Evolutionary conservation across 768 basidiomycete species (phyloP).

Genomic region (Tulasnella sp.): DNA sequence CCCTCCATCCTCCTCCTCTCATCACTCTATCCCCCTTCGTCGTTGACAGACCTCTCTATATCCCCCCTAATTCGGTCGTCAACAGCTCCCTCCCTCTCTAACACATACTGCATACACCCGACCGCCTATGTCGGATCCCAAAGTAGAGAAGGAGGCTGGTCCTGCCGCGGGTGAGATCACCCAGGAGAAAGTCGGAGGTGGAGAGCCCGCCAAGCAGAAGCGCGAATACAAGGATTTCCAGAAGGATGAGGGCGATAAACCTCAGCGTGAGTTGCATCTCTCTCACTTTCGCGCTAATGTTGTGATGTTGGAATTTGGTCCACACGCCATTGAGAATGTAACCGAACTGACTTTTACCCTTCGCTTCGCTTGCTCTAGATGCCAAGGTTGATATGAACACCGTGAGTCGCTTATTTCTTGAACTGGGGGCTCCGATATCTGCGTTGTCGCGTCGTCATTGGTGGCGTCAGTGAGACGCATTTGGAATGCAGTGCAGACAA

Average conservation of each 20-base stretch:
- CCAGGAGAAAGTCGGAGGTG: neutral
- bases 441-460: neutral
- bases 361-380: slow-evolving; percentile 35
- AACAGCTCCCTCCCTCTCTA: neutral
- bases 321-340: neutral
- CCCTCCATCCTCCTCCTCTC: slow-evolving; percentile 1
- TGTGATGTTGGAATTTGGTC: neutral
- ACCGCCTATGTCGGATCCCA: slow-evolving; percentile 19
- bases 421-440: neutral
- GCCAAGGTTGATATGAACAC: slow-evolving; percentile 81
- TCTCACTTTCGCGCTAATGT: neutral
- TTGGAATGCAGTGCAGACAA: no score
- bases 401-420: slow-evolving; percentile 27
- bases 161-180: slow-evolving; percentile 13
- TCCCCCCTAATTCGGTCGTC: neutral
- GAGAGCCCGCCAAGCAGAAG: slow-evolving; percentile 31
- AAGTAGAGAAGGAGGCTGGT: slow-evolving; percentile 22
- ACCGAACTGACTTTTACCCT: neutral
- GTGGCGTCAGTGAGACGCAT: no score
- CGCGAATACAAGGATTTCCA: slow-evolving; percentile 83
- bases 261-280: slow-evolving; percentile 26
- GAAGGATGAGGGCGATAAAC: slow-evolving; percentile 56
- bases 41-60: neutral
- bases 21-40: neutral
- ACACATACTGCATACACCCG: neutral